phyloP scores from a whole-genome alignment of 2,329 filamentous ascomycete species.

The Colletotrichum tofieldiae region DNA sequence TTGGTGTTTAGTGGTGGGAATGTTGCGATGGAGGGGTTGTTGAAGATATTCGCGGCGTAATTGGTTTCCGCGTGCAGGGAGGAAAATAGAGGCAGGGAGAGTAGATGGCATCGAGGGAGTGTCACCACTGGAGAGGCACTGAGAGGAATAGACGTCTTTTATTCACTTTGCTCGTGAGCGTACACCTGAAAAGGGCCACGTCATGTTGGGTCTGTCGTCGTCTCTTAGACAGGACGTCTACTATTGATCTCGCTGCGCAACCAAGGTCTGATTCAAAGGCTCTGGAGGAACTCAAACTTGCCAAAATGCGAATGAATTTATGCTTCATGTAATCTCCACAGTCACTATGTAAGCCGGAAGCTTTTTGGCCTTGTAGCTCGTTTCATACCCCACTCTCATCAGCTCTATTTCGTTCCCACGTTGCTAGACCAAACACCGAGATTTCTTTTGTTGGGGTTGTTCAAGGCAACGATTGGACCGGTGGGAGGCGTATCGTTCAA shows the following conservation, averaged over 20 bases:
- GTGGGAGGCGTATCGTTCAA: too few species aligned
- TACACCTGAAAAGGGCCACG: not conserved
- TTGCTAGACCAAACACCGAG: not conserved
- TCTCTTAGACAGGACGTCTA: not conserved
- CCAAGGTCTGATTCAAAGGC: too few species aligned
- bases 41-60: conserved; percentile 61
- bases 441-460: not conserved
- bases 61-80: too few species aligned
- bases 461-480: not conserved
- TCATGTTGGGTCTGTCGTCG: not conserved
- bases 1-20: conserved; percentile 75
- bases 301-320: not conserved
- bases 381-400: not conserved
- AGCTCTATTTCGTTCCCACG: not conserved
- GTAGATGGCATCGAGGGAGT: too few species aligned
- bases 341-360: not conserved
- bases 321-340: too few species aligned
- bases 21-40: conserved; percentile 68
- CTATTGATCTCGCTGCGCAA: too few species aligned
- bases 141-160: not conserved
- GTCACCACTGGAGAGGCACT: not conserved
- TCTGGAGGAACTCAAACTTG: too few species aligned
- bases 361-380: not conserved
- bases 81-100: too few species aligned
- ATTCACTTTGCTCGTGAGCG: not conserved